phyloP scores from a whole-genome alignment of 345 rosid genomes.

The Aquilaria sinensis region DNA sequence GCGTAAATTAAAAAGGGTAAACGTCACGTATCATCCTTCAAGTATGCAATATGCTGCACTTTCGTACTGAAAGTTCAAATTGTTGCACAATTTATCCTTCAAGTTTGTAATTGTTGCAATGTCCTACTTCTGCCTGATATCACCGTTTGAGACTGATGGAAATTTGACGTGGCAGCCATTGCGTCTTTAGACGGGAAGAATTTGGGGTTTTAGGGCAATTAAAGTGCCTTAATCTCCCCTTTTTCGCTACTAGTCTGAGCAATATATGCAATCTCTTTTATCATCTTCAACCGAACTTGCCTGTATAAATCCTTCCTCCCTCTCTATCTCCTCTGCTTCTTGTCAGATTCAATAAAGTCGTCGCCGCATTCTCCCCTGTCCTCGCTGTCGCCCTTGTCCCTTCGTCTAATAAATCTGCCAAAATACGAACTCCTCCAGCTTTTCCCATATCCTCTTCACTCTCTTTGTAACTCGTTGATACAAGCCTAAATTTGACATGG shows the following conservation, averaged over 20 bases:
- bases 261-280: conserved; percentile 56
- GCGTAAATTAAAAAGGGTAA: too few relatives aligned
- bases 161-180: too few relatives aligned
- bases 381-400: conserved; percentile 60
- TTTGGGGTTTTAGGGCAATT: conserved; percentile 20
- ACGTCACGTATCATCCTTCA: too few relatives aligned
- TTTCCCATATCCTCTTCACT: conserved; percentile 57
- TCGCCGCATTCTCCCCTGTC: conserved; percentile 72
- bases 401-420: conserved; percentile 69
- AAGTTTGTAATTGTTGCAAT: too few relatives aligned
- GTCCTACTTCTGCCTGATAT: too few relatives aligned
- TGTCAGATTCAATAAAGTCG: conserved; percentile 65
- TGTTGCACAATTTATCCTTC: too few relatives aligned
- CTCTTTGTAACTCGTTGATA: conserved; percentile 81
- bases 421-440: conserved; percentile 43
- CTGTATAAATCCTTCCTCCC: conserved; percentile 42
- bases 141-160: too few relatives aligned
- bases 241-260: conserved; percentile 52
- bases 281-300: conserved; percentile 27
- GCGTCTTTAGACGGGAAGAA: too few relatives aligned
- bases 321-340: conserved; percentile 41
- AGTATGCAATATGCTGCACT: too few relatives aligned
- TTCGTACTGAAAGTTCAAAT: too few relatives aligned
- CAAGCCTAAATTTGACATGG: conserved; percentile 63
- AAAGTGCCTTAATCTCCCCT: conserved; percentile 63